Base-by-base conservation (phyloP, 805 yeast species). In the Saccharomycopsis sp. region DNA sequence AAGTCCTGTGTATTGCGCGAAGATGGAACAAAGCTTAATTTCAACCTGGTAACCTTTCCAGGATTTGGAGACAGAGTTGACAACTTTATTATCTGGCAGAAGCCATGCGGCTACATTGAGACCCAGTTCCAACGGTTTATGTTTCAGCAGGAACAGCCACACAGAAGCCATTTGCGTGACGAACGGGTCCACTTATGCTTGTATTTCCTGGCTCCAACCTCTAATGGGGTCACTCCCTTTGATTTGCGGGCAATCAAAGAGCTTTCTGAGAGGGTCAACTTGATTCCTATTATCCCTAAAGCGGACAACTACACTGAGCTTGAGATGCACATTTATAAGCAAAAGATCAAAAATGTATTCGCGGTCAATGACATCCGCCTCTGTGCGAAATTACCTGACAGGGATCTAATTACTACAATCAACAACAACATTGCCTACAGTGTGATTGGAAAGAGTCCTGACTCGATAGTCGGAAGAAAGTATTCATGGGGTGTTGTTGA, bases 401-500 rank as follows among this genome's bases (percentile, higher is more conserved):
- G 73, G 19, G 72, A 72, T 3, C 63, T 75, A 12, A 65, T 66
- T 22, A 65, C 68, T 12, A 65, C 70, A 15, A 70, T 75, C 54
- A 67, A 76, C 47, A 69, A 69, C 3, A 74, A 76, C 44, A 78
- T 82, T 64, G 97, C 97, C 0, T 90, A 79, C 69, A 76, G 89
- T 1, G 74, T 90, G 2, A 82, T 92, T 61, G 86, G 91, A 20
- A 64, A 70, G 2, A 72, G 73, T 8, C 84, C 84, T 8, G 71
- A 77, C 35, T 61, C 71, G 2, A 87, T 87, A 29, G 77, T 87
- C 62, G 96, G 94, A 17, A 79, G 97, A 66, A 78, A 79, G 67
- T 92, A 90, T 73, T 78, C 75, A 17, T 92, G 97, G 97, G 97
- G 97, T 0, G 70, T 81, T 22, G 88, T 89, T 14, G 96, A 91